A percentile compares a stretch with the other conserved stretches of the same genome.
Evolutionary conservation across 371 early-diverging fungal species (phyloP).

Genomic region (Polyrhizophydium stewartii): DNA sequence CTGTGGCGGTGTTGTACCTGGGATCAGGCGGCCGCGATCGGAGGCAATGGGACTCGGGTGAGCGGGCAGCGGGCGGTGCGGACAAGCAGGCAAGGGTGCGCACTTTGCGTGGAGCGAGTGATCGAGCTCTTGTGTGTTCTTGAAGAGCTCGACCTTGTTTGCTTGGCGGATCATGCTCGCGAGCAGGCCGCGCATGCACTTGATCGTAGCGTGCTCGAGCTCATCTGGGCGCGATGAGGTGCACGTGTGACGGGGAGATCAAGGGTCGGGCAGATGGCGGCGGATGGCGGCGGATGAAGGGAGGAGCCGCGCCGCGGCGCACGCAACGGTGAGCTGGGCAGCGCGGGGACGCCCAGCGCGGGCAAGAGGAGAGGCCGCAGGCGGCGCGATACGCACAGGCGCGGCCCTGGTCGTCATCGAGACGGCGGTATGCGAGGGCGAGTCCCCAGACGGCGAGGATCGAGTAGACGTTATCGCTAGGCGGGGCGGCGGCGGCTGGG

Average conservation of each 20-base stretch:
- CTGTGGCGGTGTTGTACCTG: slow-evolving; percentile 80
- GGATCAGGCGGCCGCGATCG: slow-evolving; percentile 4
- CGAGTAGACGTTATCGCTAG: slow-evolving; percentile 90
- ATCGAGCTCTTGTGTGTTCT: slow-evolving; percentile 64
- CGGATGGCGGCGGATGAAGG: too few species aligned
- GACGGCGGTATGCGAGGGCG: slow-evolving; percentile 76
- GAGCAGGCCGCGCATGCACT: slow-evolving; percentile 80
- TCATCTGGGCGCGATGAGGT: slow-evolving; percentile 59
- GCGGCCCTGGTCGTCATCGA: slow-evolving; percentile 78
- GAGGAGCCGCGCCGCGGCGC: too few species aligned
- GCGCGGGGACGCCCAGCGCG: too few species aligned
- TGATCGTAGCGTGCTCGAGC: slow-evolving; percentile 79
- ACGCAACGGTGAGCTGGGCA: too few species aligned
- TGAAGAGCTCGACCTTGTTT: slow-evolving; percentile 76
- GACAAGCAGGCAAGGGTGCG: slow-evolving; percentile 1
- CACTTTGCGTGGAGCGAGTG: slow-evolving; percentile 86
- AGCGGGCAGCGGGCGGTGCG: neutral
- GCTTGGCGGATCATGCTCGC: slow-evolving; percentile 86
- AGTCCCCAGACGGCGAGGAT: slow-evolving; percentile 83
- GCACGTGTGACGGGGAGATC: neutral
- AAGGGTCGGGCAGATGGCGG: too few species aligned
- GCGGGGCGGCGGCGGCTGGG: neutral
- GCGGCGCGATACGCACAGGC: slow-evolving; percentile 74
- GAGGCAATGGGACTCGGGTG: neutral
- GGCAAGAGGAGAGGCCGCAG: too few species aligned